Evolutionary conservation across 768 basidiomycete genomes (phyloP), one percentile per base, ranked within the genome.

Genomic region (Leccinum subtestaceum): DNA sequence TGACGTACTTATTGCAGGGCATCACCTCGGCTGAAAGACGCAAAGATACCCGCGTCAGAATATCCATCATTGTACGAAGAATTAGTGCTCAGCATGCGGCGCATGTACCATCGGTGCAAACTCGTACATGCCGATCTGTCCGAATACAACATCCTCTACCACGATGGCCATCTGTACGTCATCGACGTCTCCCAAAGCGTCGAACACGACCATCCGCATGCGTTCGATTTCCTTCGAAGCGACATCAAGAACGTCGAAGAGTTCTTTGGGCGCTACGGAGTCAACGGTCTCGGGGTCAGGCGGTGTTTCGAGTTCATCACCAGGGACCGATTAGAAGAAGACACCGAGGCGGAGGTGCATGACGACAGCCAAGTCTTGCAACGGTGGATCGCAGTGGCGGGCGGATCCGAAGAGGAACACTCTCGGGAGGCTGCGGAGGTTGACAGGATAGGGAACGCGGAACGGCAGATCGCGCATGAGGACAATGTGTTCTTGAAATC

Each of bases 111-210:
- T 64, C 80, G 80, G 45, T 98, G 97, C 83, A 89, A 86, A 58
- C 86, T 99, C 58, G 96, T 99, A 0, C 97, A 99, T 67, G 97
- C 96, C 52, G 97, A 99, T 79, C 81, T 99, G 54, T 95, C 92
- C 56, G 97, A 99, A 72, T 99, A 99, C 82, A 99, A 99, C 71
- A 87, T 99, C 66, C 82, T 99, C 69, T 96, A 86, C 67, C 90
- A 93, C 74, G 77, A 84, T 51, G 80, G 75, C 1, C 92, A 93
- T 67, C 81, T 97, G 17, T 94, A 84, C 74, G 88, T 98, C 66
- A 98, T 99, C 75, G 97, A 99, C 72, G 97, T 99, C 59, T 97
- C 95, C 1, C 97, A 99, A 71, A 95, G 93, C 62, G 95, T 99
- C 36, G 97, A 99, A 67, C 95, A 98, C 69, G 96, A 98, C 73